phyloP scores from a whole-genome alignment of 2,329 filamentous ascomycete genomes.

The Penicillium sp. region DNA sequence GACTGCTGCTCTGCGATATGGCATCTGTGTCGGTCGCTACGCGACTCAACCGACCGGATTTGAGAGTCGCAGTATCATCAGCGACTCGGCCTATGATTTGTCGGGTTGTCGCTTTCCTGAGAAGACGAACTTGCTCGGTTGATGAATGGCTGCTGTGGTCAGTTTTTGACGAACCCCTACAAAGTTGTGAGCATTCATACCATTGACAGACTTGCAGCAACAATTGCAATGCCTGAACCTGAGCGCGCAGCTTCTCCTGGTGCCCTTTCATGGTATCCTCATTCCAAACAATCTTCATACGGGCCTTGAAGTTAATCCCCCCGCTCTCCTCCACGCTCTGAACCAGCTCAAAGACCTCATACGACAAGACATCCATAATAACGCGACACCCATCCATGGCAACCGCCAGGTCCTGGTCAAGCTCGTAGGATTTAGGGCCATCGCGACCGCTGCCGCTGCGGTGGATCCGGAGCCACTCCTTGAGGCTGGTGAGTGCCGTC shows the following conservation, averaged over 20 bases:
- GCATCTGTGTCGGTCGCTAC: conserved; percentile 31
- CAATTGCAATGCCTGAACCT: conserved; percentile 44
- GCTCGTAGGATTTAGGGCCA: conserved; percentile 32
- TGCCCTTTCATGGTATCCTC: conserved; percentile 43
- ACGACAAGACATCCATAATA: conserved; percentile 42
- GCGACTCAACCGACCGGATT: conserved; percentile 32
- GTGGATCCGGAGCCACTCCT: conserved; percentile 37
- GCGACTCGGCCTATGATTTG: conserved; percentile 41
- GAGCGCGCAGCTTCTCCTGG: conserved; percentile 40
- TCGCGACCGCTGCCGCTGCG: conserved; percentile 30
- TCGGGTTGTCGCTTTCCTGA: conserved; percentile 39
- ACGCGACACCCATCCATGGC: conserved; percentile 42
- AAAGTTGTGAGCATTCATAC: conserved; percentile 27
- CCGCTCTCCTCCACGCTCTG: conserved; percentile 27
- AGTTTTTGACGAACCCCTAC: conserved; percentile 4
- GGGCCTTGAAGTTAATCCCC: conserved; percentile 31
- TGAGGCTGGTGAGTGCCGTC: conserved; percentile 41
- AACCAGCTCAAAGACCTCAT: conserved; percentile 39
- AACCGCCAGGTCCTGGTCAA: conserved; percentile 36
- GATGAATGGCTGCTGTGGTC: conserved; percentile 34
- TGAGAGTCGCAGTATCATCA: conserved; percentile 44
- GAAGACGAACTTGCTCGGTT: conserved; percentile 40
- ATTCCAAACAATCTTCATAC: conserved; percentile 42
- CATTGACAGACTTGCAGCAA: conserved; percentile 46
- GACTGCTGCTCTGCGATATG: conserved; percentile 33